Evolutionary conservation across 2,329 filamentous ascomycete species (phyloP), one percentile per base, ranked within the genome.

Genomic region (Aureobasidium sp.): DNA sequence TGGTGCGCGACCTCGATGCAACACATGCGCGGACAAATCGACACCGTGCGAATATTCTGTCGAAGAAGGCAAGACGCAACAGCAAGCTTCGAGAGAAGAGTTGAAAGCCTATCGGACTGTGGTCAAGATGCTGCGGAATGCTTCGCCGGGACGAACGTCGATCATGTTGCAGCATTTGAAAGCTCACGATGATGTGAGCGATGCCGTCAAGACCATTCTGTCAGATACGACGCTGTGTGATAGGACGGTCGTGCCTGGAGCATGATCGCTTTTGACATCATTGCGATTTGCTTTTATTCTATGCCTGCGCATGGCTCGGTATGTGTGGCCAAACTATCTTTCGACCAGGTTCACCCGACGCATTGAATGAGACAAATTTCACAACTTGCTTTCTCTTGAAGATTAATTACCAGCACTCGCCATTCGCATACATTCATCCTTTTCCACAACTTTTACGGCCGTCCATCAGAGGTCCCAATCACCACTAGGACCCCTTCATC

Each of bases 51-150:
- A 17, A 6, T 51, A 41, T 27, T 51, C 48, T 1, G 48, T 51
- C 21, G 48, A 51, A 34, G 48, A 51, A n/a, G 48, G 48, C 37
- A 51, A 51, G 21, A 51, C 48, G 24, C 48, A 51, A 6, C 48
- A 51, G 19, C 48, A 51, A 25, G 48, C 48, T n/a, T 51, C 48
- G 8, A n/a, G 48, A 32, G 48, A 51, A 6, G 30, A 51, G 14
- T 21, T 51, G n/a, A 40, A 34, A n/a, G 48, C 48, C 6, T 51
- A 51, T 7, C 10, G 22, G 17, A 4, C 25, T 7, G 37, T 51
- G 5, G 48, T 51, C 4, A 32, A 19, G 6, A 40, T 51, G 48
- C 10, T 51, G 21, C 48, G 48, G 3, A 51, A 22, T 10, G 48
- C 48, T 24, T 40, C 48, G 4, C 17, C 48, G 12, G 12, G 12